phyloP scores from a whole-genome alignment of 208 protist genomes.

The Balamuthia mandrillaris region DNA sequence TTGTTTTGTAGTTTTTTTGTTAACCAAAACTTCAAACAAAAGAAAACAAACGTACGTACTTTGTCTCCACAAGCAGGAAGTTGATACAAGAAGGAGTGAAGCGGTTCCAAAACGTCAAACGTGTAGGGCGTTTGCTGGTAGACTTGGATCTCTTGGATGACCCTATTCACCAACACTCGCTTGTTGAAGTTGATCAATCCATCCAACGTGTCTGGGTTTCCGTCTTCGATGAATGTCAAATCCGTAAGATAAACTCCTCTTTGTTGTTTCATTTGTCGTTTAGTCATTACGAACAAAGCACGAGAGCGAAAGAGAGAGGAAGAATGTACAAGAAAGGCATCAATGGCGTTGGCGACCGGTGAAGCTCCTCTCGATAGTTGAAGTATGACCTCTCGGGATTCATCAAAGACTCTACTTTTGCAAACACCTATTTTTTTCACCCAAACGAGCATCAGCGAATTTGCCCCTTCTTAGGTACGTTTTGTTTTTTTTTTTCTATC shows the following conservation, averaged over 20 bases:
- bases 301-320: background rate
- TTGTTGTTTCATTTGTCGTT: background rate
- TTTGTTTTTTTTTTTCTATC: too few species aligned
- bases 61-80: too few species aligned
- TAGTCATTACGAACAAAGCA: background rate
- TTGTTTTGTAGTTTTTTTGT: too few species aligned
- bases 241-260: constrained; percentile 66
- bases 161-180: constrained; percentile 4
- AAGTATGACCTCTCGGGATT: constrained; percentile 18
- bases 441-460: too few species aligned
- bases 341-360: constrained; percentile 46
- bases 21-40: too few species aligned
- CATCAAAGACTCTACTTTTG: constrained; percentile 35
- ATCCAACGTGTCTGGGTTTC: constrained; percentile 56
- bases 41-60: too few species aligned
- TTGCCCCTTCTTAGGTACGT: too few species aligned
- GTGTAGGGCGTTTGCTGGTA: too few species aligned
- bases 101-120: too few species aligned
- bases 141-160: constrained; percentile 33
- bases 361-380: constrained; percentile 6
- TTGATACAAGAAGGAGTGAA: too few species aligned
- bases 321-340: constrained; percentile 61
- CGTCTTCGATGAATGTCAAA: constrained; percentile 72
- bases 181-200: constrained; percentile 46
- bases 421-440: too few species aligned